These are phyloP conservation scores for Xylaria longipes DNA, from an alignment of 495 filamentous ascomycete species.

Conservation along the genomic window DNA sequence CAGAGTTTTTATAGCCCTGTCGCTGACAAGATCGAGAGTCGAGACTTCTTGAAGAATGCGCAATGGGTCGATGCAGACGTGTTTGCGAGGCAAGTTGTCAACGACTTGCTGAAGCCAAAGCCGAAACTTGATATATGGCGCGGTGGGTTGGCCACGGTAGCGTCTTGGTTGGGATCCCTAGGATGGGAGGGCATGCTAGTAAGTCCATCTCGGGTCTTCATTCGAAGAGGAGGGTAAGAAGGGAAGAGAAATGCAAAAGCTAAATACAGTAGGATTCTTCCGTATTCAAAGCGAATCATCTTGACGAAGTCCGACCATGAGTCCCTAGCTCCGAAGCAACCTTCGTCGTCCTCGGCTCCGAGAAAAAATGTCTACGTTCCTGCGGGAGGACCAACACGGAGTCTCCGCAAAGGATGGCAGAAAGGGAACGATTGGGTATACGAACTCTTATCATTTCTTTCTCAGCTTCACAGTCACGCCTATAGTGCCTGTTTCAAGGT, in stretches of 20 bases:
- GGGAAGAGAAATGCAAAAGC: constrained; percentile 40
- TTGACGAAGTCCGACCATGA: constrained; percentile 33
- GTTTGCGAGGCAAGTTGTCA: constrained; percentile 40
- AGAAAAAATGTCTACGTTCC: neutral
- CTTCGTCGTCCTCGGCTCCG: no score
- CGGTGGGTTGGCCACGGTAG: constrained; percentile 34
- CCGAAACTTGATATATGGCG: constrained; percentile 43
- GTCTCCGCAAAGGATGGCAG: neutral
- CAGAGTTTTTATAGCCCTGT: constrained; percentile 30
- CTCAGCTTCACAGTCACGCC: neutral
- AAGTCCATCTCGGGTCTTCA: neutral
- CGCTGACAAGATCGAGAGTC: constrained; percentile 26
- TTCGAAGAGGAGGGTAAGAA: neutral
- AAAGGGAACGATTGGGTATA: neutral
- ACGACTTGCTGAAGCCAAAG: constrained; percentile 37
- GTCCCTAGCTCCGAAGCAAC: no score
- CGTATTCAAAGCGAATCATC: constrained; percentile 44
- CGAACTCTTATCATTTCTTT: neutral
- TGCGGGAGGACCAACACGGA: neutral
- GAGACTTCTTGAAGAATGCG: constrained; percentile 31
- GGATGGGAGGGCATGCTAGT: constrained; percentile 30
- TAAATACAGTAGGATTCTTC: constrained; percentile 45
- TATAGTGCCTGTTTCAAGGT: neutral
- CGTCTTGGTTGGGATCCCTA: constrained; percentile 33
- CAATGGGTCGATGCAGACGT: constrained; percentile 34